phyloP scores from a whole-genome alignment of 805 yeast species.

The Candida boleticola region DNA sequence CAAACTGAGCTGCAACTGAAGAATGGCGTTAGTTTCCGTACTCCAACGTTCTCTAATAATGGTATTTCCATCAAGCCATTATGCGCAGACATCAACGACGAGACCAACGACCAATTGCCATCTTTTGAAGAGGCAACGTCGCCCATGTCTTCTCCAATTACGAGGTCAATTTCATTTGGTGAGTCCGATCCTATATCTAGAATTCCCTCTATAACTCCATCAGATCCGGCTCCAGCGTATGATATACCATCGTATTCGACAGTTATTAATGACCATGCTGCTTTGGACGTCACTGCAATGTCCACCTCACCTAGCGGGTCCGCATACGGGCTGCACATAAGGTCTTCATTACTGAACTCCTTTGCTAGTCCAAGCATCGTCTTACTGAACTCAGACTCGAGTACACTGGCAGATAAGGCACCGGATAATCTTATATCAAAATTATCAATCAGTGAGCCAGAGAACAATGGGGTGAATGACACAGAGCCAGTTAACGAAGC shows the following conservation, averaged over 20 bases:
- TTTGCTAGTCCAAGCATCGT: slow-evolving; percentile 25
- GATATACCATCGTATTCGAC: slow-evolving; percentile 12
- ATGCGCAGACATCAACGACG: slow-evolving; percentile 13
- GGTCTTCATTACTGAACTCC: slow-evolving; percentile 29
- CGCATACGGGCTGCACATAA: slow-evolving; percentile 11
- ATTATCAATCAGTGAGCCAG: neutral
- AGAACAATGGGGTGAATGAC: neutral
- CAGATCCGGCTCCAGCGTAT: slow-evolving; percentile 36
- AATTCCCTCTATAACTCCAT: slow-evolving; percentile 24
- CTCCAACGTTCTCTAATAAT: slow-evolving; percentile 9
- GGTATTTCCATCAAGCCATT: slow-evolving; percentile 33
- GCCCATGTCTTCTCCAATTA: slow-evolving; percentile 23
- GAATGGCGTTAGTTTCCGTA: slow-evolving; percentile 1
- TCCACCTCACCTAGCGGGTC: neutral
- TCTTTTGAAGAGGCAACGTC: slow-evolving; percentile 67
- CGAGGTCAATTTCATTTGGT: slow-evolving; percentile 35
- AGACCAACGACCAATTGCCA: slow-evolving; percentile 41
- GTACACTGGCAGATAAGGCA: too few species aligned
- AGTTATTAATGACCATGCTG: slow-evolving; percentile 7
- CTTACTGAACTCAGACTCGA: too few species aligned
- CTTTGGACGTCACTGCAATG: slow-evolving; percentile 18
- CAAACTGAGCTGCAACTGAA: neutral
- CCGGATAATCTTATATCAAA: neutral
- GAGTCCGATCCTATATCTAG: slow-evolving; percentile 41
- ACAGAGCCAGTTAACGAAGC: slow-evolving; percentile 3